Base-by-base conservation (phyloP, 1,284 basidiomycete species). In the Marasmius oreades region DNA sequence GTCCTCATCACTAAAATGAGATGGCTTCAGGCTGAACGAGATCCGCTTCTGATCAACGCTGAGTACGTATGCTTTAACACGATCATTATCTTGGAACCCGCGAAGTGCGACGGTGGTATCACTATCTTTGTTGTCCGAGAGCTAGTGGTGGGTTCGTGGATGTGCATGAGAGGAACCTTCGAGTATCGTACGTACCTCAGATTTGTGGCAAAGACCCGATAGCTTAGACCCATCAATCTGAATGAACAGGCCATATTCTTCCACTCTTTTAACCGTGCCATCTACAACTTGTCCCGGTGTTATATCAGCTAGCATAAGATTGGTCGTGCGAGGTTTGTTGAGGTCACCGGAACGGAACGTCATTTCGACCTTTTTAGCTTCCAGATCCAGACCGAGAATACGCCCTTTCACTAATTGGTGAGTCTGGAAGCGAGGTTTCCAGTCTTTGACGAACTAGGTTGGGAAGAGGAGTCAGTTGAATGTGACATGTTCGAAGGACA, bases 191-290 rank as follows among this genome's bases (percentile, higher is more conserved):
- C 79, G 53, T 66, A 89, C 90, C 79, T 97, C 83, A 20, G 91
- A 92, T 71, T 94, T 94, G 73, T 99, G 97, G 70, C 96, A 98
- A 10, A 99, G 77, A 5, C 97, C 97, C 56, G 82, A 88, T 51
- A 98, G 76, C 64, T 88, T 89, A 1, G 90, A 89, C 14, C 83
- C 88, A 10, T 91, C 85, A 43, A 98, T 88, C 68, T 90, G 83
- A 53, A 99, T 85, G 74, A 99, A 98, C 37, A 98, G 78, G 16
- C 97, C 97, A 66, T 93, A 99, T 36, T 86, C 82, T 70, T 95
- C 91, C 10, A 95, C 80, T 61, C 81, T 84, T 69, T 88, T 91
- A 50, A 95, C 82, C 31, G 76, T 75, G 14, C 90, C 88, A 34
- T 86, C 81, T 42, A 94, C 76, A 63, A 89, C 92, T 66, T 93